Evolutionary conservation across 73 alveolate species (phyloP).

Genomic region (Stentor roeselii): DNA sequence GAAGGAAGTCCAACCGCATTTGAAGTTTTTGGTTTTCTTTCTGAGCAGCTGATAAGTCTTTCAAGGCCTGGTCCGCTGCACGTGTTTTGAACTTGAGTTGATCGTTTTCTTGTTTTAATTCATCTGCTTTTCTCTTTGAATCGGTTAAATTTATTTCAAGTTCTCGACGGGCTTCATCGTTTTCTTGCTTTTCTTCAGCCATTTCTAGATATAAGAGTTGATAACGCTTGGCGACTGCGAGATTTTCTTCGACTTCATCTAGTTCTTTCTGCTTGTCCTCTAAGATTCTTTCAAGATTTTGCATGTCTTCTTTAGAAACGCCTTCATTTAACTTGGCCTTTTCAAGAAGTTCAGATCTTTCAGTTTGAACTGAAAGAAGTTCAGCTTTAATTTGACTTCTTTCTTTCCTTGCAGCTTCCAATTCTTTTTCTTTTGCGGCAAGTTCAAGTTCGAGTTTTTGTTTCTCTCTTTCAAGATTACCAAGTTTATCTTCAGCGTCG

Average conservation of each 20-base stretch:
- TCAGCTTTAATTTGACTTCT: not conserved
- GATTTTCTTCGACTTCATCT: not conserved
- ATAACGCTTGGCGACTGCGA: not conserved
- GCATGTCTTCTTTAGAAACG: not conserved
- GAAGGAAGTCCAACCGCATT: not conserved
- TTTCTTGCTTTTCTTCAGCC: not conserved
- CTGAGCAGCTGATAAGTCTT: not conserved
- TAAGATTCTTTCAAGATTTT: not conserved
- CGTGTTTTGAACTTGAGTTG: slow-evolving; percentile 18
- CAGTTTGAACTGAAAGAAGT: not conserved
- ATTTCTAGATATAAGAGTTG: not conserved
- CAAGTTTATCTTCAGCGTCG: not conserved
- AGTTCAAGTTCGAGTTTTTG: not conserved
- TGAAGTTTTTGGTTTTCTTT: slow-evolving; percentile 26
- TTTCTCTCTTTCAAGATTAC: not conserved
- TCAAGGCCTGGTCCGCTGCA: not conserved
- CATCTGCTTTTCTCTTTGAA: not conserved
- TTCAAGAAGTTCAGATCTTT: not conserved
- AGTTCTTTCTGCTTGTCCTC: slow-evolving; percentile 16
- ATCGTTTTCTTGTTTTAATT: slow-evolving; percentile 15
- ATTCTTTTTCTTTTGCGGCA: not conserved
- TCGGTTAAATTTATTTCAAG: not conserved
- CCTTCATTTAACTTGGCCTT: not conserved
- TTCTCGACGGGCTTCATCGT: not conserved
- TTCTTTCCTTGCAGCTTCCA: not conserved